Conservation (phyloP, 2,329 filamentous ascomycete species). For the Pyrenochaeta sp. region DNA sequence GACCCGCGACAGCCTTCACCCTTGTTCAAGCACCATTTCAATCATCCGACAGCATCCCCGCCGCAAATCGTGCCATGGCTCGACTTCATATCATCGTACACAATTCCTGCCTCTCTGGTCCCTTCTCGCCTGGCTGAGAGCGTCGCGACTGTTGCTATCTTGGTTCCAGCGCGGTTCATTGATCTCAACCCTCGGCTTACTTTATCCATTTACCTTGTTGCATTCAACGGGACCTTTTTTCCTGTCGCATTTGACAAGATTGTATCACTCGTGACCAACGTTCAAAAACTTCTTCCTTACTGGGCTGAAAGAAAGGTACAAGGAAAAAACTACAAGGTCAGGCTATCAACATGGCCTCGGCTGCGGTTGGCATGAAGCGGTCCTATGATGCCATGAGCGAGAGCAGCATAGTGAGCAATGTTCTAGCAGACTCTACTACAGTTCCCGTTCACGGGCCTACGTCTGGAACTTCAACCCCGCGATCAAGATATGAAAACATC, state of each 20-base stretch:
- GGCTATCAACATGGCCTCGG: constrained; percentile 31
- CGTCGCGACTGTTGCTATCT: neutral
- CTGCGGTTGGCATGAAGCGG: constrained; percentile 37
- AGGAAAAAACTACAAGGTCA: neutral
- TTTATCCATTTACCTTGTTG: too few species aligned
- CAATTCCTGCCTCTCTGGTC: neutral
- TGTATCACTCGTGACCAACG: neutral
- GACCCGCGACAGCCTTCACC: neutral
- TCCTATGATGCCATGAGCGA: constrained; percentile 34
- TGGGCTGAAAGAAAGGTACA: neutral
- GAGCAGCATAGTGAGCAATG: constrained; percentile 10
- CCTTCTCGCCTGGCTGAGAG: constrained; percentile 8
- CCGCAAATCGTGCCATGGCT: constrained; percentile 17
- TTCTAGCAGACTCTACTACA: too few species aligned
- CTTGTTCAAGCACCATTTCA: neutral
- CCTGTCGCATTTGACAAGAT: too few species aligned
- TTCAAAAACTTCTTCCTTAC: too few species aligned
- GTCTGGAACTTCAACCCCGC: constrained; percentile 2
- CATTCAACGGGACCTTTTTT: too few species aligned
- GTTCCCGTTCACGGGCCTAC: too few species aligned
- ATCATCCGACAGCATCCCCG: constrained; percentile 7
- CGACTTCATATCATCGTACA: constrained; percentile 3
- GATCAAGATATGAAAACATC: constrained; percentile 11
- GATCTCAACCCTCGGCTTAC: constrained; percentile 1
- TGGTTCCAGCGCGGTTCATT: neutral